These are phyloP conservation scores for Echium plantagineum DNA, from an alignment of 257 asterid genomes.

Conservation along the genomic window DNA sequence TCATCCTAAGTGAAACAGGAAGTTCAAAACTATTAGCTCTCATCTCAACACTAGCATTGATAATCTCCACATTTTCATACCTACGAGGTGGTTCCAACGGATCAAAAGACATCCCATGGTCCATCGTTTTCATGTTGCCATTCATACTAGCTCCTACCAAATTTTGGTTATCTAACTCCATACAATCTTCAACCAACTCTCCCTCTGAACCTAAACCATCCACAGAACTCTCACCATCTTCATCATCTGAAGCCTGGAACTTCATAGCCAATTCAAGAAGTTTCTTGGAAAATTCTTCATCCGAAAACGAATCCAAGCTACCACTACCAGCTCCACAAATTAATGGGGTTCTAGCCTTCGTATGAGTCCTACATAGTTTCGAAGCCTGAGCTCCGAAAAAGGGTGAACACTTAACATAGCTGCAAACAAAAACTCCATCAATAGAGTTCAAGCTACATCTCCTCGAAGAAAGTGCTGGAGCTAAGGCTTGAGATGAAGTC, in stretches of 20 bases:
- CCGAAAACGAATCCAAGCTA: constrained; percentile 61
- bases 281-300: constrained; percentile 62
- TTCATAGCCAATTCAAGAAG: constrained; percentile 39
- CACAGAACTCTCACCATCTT: constrained; percentile 9
- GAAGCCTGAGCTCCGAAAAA: constrained; percentile 24
- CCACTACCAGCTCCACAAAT: constrained; percentile 39
- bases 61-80: constrained; percentile 38
- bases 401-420: constrained; percentile 2
- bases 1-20: constrained; percentile 75
- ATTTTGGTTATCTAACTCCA: neutral
- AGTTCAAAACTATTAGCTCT: constrained; percentile 61
- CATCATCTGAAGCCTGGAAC: constrained; percentile 28
- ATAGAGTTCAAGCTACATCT: constrained; percentile 21
- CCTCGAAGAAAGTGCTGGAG: constrained; percentile 46
- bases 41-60: constrained; percentile 52
- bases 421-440: too few species aligned
- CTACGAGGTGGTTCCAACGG: constrained; percentile 43
- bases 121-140: constrained; percentile 17
- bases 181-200: constrained; percentile 1
- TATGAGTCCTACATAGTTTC: constrained; percentile 30
- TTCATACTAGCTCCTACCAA: neutral
- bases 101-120: constrained; percentile 26
- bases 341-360: constrained; percentile 17
- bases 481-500: constrained; percentile 51
- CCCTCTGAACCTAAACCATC: constrained; percentile 2